phyloP scores from a whole-genome alignment of 495 filamentous ascomycete genomes.

The Penicillium daleae region DNA sequence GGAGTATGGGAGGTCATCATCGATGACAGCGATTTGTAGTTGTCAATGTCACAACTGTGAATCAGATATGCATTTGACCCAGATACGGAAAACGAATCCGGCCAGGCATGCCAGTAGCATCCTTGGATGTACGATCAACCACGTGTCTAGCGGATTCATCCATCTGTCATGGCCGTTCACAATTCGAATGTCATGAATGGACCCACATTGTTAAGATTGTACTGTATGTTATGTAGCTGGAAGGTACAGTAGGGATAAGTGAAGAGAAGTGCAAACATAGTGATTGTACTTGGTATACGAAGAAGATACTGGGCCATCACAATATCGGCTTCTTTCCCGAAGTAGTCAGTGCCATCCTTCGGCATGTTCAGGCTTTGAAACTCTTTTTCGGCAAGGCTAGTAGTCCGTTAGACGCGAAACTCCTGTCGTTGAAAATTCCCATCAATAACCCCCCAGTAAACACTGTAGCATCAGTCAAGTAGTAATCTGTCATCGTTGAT shows the following conservation, averaged over 20 bases:
- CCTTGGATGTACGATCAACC: not conserved
- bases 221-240: not conserved
- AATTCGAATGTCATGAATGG: not conserved
- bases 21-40: not conserved
- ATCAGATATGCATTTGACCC: not conserved
- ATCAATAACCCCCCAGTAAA: not conserved
- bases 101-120: not conserved
- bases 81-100: conserved; percentile 6
- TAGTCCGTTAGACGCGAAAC: not conserved
- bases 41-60: not conserved
- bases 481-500: not conserved
- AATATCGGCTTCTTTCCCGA: not conserved
- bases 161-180: not conserved
- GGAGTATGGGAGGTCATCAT: not conserved
- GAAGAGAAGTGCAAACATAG: too few relatives aligned
- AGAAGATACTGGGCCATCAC: not conserved
- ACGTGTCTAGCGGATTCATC: not conserved
- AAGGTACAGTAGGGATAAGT: not conserved
- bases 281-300: too few relatives aligned
- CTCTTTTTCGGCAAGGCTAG: not conserved
- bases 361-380: not conserved
- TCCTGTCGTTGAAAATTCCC: not conserved
- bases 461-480: not conserved
- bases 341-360: not conserved
- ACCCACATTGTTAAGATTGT: not conserved